Conservation (phyloP, 1,284 basidiomycete species). For the Apiotrichum montevideense region DNA sequence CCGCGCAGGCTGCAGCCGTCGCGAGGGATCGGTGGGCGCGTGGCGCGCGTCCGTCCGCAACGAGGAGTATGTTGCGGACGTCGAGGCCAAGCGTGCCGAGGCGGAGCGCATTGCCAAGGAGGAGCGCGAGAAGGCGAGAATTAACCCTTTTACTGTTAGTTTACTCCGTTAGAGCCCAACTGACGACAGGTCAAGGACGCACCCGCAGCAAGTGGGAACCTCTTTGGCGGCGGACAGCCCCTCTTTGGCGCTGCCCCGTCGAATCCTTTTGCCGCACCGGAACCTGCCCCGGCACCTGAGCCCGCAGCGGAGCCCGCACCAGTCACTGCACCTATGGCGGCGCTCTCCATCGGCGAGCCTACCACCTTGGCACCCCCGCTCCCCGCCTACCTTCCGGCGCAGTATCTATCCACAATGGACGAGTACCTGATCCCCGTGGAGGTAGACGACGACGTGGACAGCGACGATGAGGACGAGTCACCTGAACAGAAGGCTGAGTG, state of each 20-base stretch:
- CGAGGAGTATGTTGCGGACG: slow-evolving; percentile 44
- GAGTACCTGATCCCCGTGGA: slow-evolving; percentile 42
- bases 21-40: slow-evolving; percentile 43
- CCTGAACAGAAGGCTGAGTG: slow-evolving; percentile 29
- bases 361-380: slow-evolving; percentile 30
- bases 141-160: slow-evolving; percentile 42
- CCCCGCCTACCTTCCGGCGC: slow-evolving; percentile 45
- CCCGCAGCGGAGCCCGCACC: too few relatives aligned
- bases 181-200: slow-evolving; percentile 8
- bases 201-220: background rate
- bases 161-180: background rate
- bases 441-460: slow-evolving; percentile 23
- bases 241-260: slow-evolving; percentile 27
- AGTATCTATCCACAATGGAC: slow-evolving; percentile 45
- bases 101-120: slow-evolving; percentile 32
- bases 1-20: slow-evolving; percentile 35
- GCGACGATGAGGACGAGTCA: slow-evolving; percentile 23
- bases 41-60: slow-evolving; percentile 44
- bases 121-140: slow-evolving; percentile 33
- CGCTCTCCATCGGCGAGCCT: slow-evolving; percentile 15
- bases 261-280: slow-evolving; percentile 18
- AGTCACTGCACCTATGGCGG: slow-evolving; percentile 15
- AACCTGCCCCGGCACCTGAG: slow-evolving; percentile 2
- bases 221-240: slow-evolving; percentile 31
- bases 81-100: slow-evolving; percentile 32